Base-by-base conservation (phyloP, 768 basidiomycete genomes). In the Boletellus sp. region DNA sequence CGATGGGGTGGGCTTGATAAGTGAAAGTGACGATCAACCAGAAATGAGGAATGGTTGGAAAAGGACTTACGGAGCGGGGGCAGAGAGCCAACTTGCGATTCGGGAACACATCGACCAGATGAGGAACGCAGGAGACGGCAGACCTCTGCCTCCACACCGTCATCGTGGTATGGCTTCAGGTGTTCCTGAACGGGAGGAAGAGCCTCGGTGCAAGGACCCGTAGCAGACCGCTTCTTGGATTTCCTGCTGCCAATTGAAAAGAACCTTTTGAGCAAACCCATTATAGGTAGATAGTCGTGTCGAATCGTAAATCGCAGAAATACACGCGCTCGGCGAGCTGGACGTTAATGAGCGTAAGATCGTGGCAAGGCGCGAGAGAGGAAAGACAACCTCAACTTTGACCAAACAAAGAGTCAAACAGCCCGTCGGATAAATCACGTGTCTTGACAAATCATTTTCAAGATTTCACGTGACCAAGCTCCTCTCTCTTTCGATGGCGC, bases 251-350 rank as follows among this genome's bases (percentile, higher is more conserved):
- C 75, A 26, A 88, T 69, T 16, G 87, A 88, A 44, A 89, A 77
- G 50, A 90, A 69, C 32, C 79, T 83, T 57, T 84, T 83, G 58
- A 90, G 67, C 48, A 90, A 81, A 19, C 83, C 80, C 85, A 88
- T 89, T 10, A 51, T 45, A 50, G 7, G 49, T 43, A 31, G 36
- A 51, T 58, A 35, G 34, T 60, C 64, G 64, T 66, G 33, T 60
- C 45, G n/a, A 45, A 39, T 67, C 66, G 67, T 67, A 45, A 60
- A 41, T 52, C 42, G 43, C 50, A 57, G 45, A 46, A 49, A 55
- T 48, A 49, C 45, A 54, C 38, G 46, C 51, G 46, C 35, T 48
- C 51, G 56, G 65, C 35, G 52, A 56, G 51, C 26, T 58, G 62
- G 50, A 63, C 65, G 65, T 63, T 46, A 59, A 60, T 46, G 58